A percentile compares a stretch with the other conserved stretches of the same genome.
Evolutionary conservation across 441 rosid genomes (phyloP).

Genomic region (Bruguiera hainesii): DNA sequence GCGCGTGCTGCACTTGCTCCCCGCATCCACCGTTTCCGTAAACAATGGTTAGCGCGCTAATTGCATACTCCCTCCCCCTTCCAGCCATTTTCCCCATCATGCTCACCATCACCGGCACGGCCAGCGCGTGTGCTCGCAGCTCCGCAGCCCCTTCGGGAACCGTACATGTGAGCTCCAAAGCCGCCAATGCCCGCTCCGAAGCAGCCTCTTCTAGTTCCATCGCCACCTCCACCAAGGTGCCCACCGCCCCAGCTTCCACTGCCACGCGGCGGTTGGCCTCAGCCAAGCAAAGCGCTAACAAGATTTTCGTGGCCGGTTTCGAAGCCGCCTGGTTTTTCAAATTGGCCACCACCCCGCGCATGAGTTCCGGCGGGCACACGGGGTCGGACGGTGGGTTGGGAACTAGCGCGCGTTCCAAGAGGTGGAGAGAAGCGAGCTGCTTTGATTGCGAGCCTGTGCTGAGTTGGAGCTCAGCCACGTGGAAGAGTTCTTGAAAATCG

Average conservation of each 20-base stretch:
- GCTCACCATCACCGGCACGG: constrained; percentile 85
- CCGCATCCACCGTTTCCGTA: constrained; percentile 34
- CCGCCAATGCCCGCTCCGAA: constrained; percentile 73
- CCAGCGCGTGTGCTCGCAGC: constrained; percentile 67
- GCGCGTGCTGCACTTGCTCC: constrained; percentile 50
- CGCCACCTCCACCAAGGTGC: constrained; percentile 63
- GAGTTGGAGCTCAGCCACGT: constrained; percentile 60
- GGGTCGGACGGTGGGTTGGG: constrained; percentile 73
- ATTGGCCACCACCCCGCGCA: constrained; percentile 57
- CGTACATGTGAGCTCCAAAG: constrained; percentile 75
- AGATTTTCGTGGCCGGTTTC: constrained; percentile 63
- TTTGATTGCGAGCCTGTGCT: constrained; percentile 48
- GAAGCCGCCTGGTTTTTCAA: constrained; percentile 46
- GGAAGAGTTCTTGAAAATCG: constrained; percentile 57
- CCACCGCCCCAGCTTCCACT: constrained; percentile 68
- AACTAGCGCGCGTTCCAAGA: constrained; percentile 59
- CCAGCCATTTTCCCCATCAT: constrained; percentile 80
- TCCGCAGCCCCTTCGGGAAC: constrained; percentile 73
- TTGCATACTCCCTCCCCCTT: constrained; percentile 79
- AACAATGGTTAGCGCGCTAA: constrained; percentile 62
- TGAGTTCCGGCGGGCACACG: constrained; percentile 55
- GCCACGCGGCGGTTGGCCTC: constrained; percentile 75
- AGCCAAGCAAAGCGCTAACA: constrained; percentile 67
- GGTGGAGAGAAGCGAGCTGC: constrained; percentile 61
- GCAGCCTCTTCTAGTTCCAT: constrained; percentile 60